phyloP scores from a whole-genome alignment of 257 asterid genomes.

The Osmanthus fragrans region DNA sequence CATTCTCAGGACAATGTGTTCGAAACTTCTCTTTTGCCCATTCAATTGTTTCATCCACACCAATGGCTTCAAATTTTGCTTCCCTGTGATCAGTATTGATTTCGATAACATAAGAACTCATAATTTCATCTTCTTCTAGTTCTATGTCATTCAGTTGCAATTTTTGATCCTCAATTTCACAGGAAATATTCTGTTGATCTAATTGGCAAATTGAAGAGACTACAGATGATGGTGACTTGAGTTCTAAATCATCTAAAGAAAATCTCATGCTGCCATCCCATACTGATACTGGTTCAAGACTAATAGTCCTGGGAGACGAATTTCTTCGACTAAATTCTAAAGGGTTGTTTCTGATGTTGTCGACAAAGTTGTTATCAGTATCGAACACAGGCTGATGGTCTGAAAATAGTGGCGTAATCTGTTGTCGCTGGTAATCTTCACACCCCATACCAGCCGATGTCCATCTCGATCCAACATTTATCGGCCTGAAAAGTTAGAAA shows the following conservation, averaged over 20 bases:
- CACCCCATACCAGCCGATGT: neutral
- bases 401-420: conserved; percentile 19
- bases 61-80: conserved; percentile 24
- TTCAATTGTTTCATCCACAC: conserved; percentile 41
- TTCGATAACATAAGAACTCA: conserved; percentile 39
- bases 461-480: conserved; percentile 35
- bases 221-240: conserved; percentile 27
- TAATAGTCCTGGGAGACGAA: conserved; percentile 33
- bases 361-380: conserved; percentile 19
- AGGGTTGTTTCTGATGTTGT: conserved; percentile 20
- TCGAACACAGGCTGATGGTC: conserved; percentile 5
- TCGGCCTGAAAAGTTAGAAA: conserved; percentile 25
- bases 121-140: conserved; percentile 33
- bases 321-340: conserved; percentile 25
- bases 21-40: conserved; percentile 46
- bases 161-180: conserved; percentile 14
- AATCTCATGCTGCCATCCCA: conserved; percentile 20
- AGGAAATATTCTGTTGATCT: conserved; percentile 20
- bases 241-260: conserved; percentile 20
- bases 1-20: conserved; percentile 22
- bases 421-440: conserved; percentile 18
- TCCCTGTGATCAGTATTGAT: conserved; percentile 24
- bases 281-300: conserved; percentile 25
- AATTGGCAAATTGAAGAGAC: conserved; percentile 27
- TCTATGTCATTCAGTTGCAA: conserved; percentile 2